phyloP scores from a whole-genome alignment of 2,329 filamentous ascomycete genomes.

The Colletotrichum sp. region DNA sequence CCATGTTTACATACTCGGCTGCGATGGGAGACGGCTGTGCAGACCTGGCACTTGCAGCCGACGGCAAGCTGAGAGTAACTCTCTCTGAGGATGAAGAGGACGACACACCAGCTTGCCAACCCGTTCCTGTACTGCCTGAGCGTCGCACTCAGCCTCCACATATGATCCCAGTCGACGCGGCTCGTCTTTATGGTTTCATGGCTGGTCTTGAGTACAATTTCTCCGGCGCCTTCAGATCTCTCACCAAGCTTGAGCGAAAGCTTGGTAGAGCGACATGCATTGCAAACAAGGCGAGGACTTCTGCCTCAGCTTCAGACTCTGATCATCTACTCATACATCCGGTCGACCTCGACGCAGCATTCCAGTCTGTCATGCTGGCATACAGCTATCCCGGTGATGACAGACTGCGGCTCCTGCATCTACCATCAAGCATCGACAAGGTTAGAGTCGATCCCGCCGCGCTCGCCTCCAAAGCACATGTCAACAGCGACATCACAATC shows the following conservation, averaged over 20 bases:
- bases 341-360: conserved; percentile 31
- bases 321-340: conserved; percentile 33
- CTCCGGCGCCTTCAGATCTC: conserved; percentile 15
- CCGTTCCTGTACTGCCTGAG: neutral
- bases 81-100: neutral
- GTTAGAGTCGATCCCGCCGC: conserved; percentile 21
- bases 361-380: conserved; percentile 36
- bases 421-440: conserved; percentile 30
- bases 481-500: neutral
- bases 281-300: neutral
- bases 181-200: conserved; percentile 18
- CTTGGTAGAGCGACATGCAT: neutral
- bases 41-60: conserved; percentile 24
- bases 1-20: neutral
- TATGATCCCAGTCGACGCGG: neutral
- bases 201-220: conserved; percentile 22
- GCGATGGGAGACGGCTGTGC: conserved; percentile 23
- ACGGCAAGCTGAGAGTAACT: neutral
- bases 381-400: conserved; percentile 32
- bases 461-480: neutral
- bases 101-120: too few species aligned
- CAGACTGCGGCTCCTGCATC: conserved; percentile 30
- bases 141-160: neutral
- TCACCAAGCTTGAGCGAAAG: conserved; percentile 16
- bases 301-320: neutral